Percentiles rank a stretch among this genome's conserved stretches.
These are phyloP conservation scores for Trichoderma gamsii DNA, from an alignment of 495 filamentous ascomycete genomes.

Conservation along the genomic window DNA sequence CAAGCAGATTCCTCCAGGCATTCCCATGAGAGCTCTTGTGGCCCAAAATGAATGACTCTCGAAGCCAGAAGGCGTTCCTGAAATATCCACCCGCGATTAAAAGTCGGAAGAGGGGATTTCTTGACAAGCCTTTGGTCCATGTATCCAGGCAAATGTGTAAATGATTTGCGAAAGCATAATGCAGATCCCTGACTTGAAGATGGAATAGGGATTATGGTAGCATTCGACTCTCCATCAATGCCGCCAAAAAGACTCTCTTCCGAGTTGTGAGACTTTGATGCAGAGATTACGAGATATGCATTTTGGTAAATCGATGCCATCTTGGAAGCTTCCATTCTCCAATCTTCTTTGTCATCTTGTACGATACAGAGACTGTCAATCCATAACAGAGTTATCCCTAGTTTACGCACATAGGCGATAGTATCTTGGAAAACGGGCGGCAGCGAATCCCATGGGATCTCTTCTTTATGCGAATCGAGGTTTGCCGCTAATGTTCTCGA, in stretches of 20 bases:
- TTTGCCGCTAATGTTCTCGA: neutral
- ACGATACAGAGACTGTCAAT: slow-evolving; percentile 34
- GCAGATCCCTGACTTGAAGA: slow-evolving; percentile 8
- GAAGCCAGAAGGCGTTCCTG: slow-evolving; percentile 22
- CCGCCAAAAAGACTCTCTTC: neutral
- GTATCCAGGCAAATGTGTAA: neutral
- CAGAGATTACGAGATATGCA: slow-evolving; percentile 20
- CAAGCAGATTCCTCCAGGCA: slow-evolving; percentile 17
- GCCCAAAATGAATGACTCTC: slow-evolving; percentile 23
- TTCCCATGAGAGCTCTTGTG: slow-evolving; percentile 21
- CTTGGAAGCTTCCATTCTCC: slow-evolving; percentile 25
- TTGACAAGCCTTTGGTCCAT: neutral
- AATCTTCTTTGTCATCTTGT: slow-evolving; percentile 28
- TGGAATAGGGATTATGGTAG: slow-evolving; percentile 17
- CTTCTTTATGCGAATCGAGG: neutral
- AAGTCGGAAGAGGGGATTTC: slow-evolving; percentile 14
- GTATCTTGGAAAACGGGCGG: slow-evolving; percentile 24
- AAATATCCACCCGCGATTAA: slow-evolving; percentile 22
- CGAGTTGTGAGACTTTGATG: slow-evolving; percentile 2
- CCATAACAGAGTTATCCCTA: slow-evolving; percentile 29
- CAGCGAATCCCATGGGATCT: neutral
- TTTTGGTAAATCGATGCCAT: slow-evolving; percentile 23
- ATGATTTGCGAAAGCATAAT: slow-evolving; percentile 6
- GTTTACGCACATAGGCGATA: slow-evolving; percentile 20
- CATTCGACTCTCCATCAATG: neutral